phyloP scores from a whole-genome alignment of 495 filamentous ascomycete species.

The Immersiella caudata region DNA sequence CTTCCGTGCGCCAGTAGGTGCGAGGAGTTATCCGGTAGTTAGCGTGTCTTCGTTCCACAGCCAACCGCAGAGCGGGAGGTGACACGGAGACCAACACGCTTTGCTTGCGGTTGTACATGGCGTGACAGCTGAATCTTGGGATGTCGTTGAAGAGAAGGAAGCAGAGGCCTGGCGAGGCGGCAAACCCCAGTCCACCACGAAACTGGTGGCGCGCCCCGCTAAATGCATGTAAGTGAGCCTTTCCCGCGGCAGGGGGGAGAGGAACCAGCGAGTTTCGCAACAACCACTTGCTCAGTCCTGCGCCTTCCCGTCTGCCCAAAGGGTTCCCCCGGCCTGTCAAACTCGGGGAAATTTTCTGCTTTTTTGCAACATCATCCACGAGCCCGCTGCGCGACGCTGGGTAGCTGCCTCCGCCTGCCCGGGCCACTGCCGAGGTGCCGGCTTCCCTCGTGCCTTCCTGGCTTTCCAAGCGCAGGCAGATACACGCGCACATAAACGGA shows the following conservation, averaged over 20 bases:
- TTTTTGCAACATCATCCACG: background rate
- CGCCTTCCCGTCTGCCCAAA: background rate
- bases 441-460: background rate
- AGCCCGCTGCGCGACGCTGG: background rate
- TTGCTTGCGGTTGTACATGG: too few species aligned
- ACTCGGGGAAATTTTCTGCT: background rate
- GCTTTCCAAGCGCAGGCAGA: background rate
- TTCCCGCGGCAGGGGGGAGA: background rate
- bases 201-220: background rate
- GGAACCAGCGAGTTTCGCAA: background rate
- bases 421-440: background rate
- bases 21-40: background rate
- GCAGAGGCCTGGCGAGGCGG: background rate
- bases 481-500: background rate
- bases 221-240: constrained; percentile 2
- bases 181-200: too few species aligned
- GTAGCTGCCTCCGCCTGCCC: background rate
- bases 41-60: background rate
- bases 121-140: too few species aligned
- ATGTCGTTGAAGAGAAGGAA: background rate
- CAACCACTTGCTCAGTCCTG: background rate
- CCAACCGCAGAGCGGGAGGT: background rate
- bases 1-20: background rate
- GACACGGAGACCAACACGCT: background rate
- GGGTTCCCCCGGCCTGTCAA: background rate